Percentiles rank a stretch among this genome's conserved stretches.
Conservation (phyloP, 164 flowering plant species). For the Berberis thunbergii region DNA sequence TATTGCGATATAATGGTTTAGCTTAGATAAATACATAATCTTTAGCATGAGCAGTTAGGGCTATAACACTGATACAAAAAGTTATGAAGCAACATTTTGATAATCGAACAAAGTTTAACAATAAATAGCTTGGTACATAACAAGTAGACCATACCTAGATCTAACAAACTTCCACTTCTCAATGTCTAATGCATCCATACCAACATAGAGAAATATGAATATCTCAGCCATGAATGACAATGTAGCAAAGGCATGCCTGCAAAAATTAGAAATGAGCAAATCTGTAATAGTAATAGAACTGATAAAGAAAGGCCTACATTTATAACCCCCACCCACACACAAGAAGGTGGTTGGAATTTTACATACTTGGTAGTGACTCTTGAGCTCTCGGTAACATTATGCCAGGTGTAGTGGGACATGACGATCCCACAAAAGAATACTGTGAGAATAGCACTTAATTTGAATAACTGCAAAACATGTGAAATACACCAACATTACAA, state of each 20-base stretch:
- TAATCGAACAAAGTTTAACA: background rate
- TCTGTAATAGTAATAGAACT: background rate
- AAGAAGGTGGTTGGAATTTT: background rate
- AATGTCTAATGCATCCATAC: conserved; percentile 83
- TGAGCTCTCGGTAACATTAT: conserved; percentile 48
- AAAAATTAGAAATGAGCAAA: background rate
- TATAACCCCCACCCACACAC: background rate
- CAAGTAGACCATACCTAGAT: conserved; percentile 33
- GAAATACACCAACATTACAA: conserved; percentile 7
- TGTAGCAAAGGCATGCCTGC: conserved; percentile 82
- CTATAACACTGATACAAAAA: no score
- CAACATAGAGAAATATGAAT: conserved; percentile 83
- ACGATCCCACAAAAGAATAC: conserved; percentile 57
- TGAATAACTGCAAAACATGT: conserved; percentile 48
- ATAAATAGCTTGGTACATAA: background rate
- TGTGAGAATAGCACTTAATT: conserved; percentile 51
- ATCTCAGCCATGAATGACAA: conserved; percentile 82
- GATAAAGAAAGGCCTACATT: background rate
- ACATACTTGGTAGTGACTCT: conserved; percentile 37
- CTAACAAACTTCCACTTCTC: conserved; percentile 74
- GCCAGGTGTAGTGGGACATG: conserved; percentile 62
- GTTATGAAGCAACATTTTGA: background rate
- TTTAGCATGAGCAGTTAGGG: no score
- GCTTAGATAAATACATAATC: no score
- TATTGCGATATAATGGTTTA: background rate